These are phyloP conservation scores for Monilinia laxa DNA, from an alignment of 2,329 filamentous ascomycete genomes.

Conservation along the genomic window DNA sequence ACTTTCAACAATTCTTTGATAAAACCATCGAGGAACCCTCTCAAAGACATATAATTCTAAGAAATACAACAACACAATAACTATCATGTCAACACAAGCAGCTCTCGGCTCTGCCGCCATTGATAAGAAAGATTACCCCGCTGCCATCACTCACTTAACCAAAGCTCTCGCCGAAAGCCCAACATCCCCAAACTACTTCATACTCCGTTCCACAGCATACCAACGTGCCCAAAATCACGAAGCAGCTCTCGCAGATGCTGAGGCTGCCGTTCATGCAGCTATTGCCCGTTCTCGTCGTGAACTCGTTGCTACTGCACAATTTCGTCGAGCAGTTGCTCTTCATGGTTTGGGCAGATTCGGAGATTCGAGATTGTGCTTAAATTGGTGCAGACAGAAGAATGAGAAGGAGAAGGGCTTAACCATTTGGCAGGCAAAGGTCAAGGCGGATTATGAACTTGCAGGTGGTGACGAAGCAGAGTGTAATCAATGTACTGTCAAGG, in stretches of 20 bases:
- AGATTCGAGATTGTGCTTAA: slow-evolving; percentile 71
- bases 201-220: slow-evolving; percentile 78
- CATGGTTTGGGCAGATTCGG: slow-evolving; percentile 69
- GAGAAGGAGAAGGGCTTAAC: slow-evolving; percentile 52
- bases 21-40: background rate
- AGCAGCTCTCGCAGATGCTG: slow-evolving; percentile 67
- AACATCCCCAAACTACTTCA: slow-evolving; percentile 74
- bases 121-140: slow-evolving; percentile 59
- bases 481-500: slow-evolving; percentile 47
- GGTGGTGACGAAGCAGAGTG: slow-evolving; percentile 50
- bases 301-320: slow-evolving; percentile 76
- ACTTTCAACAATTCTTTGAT: too few species aligned
- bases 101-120: slow-evolving; percentile 60
- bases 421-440: slow-evolving; percentile 59
- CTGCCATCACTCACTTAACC: slow-evolving; percentile 68
- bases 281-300: slow-evolving; percentile 69
- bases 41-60: background rate
- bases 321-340: slow-evolving; percentile 73
- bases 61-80: background rate
- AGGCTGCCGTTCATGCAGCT: slow-evolving; percentile 62
- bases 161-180: slow-evolving; percentile 64
- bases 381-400: slow-evolving; percentile 54
- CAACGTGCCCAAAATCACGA: slow-evolving; percentile 61
- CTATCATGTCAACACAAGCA: slow-evolving; percentile 51
- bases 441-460: slow-evolving; percentile 50